Base-by-base conservation (phyloP, 2,329 filamentous ascomycete genomes). In the Pseudopithomyces chartarum region DNA sequence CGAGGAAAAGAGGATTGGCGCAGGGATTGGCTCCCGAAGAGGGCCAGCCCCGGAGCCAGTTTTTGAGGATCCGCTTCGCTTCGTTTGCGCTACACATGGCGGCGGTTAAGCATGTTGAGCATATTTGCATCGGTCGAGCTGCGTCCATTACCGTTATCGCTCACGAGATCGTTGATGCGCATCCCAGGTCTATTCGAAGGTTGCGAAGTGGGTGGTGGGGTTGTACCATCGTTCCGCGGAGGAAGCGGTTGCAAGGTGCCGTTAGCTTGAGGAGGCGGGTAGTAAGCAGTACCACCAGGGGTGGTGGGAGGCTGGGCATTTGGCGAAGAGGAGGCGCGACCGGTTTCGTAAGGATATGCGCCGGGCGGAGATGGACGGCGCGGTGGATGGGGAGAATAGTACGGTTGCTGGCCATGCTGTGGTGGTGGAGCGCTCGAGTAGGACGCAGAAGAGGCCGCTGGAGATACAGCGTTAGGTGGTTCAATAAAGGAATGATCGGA, bases 381-480 rank as follows among this genome's bases (percentile, higher is more conserved):
- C 22, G 74, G 74, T 23, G 74, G 74, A 52, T 72, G 72, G 13
- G 69, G 57, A 50, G 68, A 62, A 63, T 79, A 78, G 66, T 80
- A 80, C 29, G 77, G 77, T 52, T 75, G 71, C 60, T 67, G 54
- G 57, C 57, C 53, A 48, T 72, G 68, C 38, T 68, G 69, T 12
- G 67, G 68, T 10, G 68, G 70, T 46, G 73, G 70, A 19, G 70
- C 72, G 54, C 74, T 71, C 42, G 77, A 68, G 64, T 78, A 79
- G 6, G 76, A 74, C 19, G 73, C 64, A 58, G 67, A 66, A 47
- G 78, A 78, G 55, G 75, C 76, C 63, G 77, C 74, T 74, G 77
- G 79, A 73, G 76, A 78, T 68, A 76, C 77, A 73, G 73, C 73
- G 62, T 74, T 72, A 75, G 70, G 71, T 55, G 77, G 76, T 65